Percentiles rank a stretch among this genome's conserved stretches.
phyloP scores from a whole-genome alignment of 768 basidiomycete genomes.

The Cytidiella melzeri region DNA sequence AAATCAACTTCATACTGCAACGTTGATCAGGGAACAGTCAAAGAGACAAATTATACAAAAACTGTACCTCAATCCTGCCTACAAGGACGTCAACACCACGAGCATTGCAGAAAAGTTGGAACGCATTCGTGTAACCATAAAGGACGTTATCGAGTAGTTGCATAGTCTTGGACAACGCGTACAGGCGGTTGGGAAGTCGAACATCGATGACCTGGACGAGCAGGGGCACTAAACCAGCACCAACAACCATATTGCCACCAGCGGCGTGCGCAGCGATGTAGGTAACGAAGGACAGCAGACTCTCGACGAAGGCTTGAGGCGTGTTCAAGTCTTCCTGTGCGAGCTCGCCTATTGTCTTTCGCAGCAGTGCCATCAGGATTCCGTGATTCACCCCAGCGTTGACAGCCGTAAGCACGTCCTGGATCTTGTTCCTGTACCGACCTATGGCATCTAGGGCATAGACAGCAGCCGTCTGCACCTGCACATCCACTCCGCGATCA shows the following conservation, averaged over 20 bases:
- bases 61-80: constrained; percentile 77
- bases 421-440: constrained; percentile 74
- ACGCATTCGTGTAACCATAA: constrained; percentile 83
- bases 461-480: constrained; percentile 80
- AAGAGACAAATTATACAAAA: not conserved
- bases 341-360: constrained; percentile 74
- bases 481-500: constrained; percentile 61
- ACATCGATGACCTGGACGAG: constrained; percentile 88
- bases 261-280: constrained; percentile 80
- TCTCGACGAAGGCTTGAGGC: constrained; percentile 75
- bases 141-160: constrained; percentile 89
- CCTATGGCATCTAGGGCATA: constrained; percentile 88
- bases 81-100: constrained; percentile 84
- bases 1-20: constrained; percentile 28
- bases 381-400: constrained; percentile 97
- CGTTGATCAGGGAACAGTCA: too few relatives aligned
- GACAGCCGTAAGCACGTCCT: constrained; percentile 84
- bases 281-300: constrained; percentile 79
- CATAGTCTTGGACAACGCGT: constrained; percentile 84
- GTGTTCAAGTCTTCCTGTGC: constrained; percentile 56
- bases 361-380: constrained; percentile 81
- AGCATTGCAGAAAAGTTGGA: constrained; percentile 78
- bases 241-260: constrained; percentile 90
- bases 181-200: constrained; percentile 57
- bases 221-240: constrained; percentile 85